These are phyloP conservation scores for Torulaspora microellipsoides DNA, from an alignment of 805 yeast species.

Conservation along the genomic window DNA sequence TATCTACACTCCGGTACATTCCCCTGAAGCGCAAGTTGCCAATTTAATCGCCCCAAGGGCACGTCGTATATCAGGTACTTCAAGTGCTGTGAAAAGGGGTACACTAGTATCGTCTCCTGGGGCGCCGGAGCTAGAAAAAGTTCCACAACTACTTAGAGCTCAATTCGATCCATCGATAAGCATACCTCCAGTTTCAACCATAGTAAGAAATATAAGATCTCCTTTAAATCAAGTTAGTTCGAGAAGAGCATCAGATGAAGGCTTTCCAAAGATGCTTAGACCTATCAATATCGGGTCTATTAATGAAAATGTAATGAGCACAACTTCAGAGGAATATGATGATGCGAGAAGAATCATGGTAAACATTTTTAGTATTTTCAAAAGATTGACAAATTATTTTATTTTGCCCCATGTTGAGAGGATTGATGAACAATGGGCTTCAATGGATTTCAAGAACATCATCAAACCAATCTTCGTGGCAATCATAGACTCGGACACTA, in stretches of 20 bases:
- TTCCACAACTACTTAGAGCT: slow-evolving; percentile 3
- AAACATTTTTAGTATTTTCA: slow-evolving; percentile 31
- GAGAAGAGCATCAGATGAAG: slow-evolving; percentile 22
- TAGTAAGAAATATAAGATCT: slow-evolving; percentile 12
- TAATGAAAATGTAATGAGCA: slow-evolving; percentile 2
- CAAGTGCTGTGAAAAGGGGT: slow-evolving; percentile 6
- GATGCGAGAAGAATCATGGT: slow-evolving; percentile 29
- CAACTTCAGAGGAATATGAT: slow-evolving; percentile 10
- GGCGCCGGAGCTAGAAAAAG: slow-evolving; percentile 8
- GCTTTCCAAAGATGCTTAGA: slow-evolving; percentile 8
- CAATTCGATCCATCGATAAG: slow-evolving; percentile 6
- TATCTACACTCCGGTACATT: slow-evolving; percentile 1
- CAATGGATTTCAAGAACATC: slow-evolving; percentile 24
- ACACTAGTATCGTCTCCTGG: slow-evolving; percentile 13
- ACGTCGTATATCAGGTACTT: slow-evolving; percentile 11
- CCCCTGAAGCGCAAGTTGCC: slow-evolving; percentile 8
- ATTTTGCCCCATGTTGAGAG: slow-evolving; percentile 23
- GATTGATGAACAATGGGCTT: slow-evolving; percentile 17
- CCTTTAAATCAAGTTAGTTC: slow-evolving; percentile 12
- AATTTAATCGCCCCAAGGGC: slow-evolving; percentile 20
- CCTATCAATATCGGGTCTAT: slow-evolving; percentile 4
- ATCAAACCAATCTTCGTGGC: slow-evolving; percentile 40
- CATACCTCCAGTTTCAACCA: slow-evolving; percentile 12
- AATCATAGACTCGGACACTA: slow-evolving; percentile 36
- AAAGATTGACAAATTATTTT: slow-evolving; percentile 25